Percentiles rank a stretch among this genome's conserved stretches.
phyloP scores from a whole-genome alignment of 2,329 filamentous ascomycete species.

The Sporothrix protearum region DNA sequence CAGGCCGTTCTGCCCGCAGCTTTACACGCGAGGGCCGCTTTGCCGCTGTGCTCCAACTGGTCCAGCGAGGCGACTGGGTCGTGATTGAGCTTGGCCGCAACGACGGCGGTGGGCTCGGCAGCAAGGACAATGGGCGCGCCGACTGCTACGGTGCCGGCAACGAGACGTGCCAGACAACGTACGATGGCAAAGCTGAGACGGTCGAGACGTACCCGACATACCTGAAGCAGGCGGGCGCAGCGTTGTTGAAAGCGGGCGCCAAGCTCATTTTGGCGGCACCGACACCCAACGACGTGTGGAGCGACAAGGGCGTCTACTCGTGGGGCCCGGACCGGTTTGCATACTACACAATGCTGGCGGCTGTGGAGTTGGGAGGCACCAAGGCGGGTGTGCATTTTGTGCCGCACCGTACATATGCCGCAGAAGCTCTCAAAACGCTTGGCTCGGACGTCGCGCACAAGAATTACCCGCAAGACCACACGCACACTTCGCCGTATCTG shows the following conservation, averaged over 20 bases:
- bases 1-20: slow-evolving; percentile 62
- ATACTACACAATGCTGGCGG: slow-evolving; percentile 44
- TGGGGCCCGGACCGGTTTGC: slow-evolving; percentile 53
- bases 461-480: slow-evolving; percentile 59
- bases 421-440: slow-evolving; percentile 46
- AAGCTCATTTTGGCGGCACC: slow-evolving; percentile 57
- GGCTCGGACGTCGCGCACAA: slow-evolving; percentile 49
- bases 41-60: slow-evolving; percentile 47
- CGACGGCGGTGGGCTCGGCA: slow-evolving; percentile 56
- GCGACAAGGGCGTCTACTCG: slow-evolving; percentile 49
- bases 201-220: slow-evolving; percentile 61
- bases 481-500: slow-evolving; percentile 56
- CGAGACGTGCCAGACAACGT: slow-evolving; percentile 47
- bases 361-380: slow-evolving; percentile 37
- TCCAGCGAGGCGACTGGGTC: slow-evolving; percentile 58
- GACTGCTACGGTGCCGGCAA: slow-evolving; percentile 53
- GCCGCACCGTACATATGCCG: slow-evolving; percentile 53
- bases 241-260: slow-evolving; percentile 55
- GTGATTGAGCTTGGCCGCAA: slow-evolving; percentile 71
- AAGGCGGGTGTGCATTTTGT: slow-evolving; percentile 50
- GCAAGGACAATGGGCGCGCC: slow-evolving; percentile 56
- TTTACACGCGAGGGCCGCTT: slow-evolving; percentile 66
- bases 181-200: slow-evolving; percentile 46
- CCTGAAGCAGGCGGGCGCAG: slow-evolving; percentile 53
- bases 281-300: slow-evolving; percentile 57